These are phyloP conservation scores for Tuber brumale DNA, from an alignment of 495 filamentous ascomycete species.

Conservation along the genomic window DNA sequence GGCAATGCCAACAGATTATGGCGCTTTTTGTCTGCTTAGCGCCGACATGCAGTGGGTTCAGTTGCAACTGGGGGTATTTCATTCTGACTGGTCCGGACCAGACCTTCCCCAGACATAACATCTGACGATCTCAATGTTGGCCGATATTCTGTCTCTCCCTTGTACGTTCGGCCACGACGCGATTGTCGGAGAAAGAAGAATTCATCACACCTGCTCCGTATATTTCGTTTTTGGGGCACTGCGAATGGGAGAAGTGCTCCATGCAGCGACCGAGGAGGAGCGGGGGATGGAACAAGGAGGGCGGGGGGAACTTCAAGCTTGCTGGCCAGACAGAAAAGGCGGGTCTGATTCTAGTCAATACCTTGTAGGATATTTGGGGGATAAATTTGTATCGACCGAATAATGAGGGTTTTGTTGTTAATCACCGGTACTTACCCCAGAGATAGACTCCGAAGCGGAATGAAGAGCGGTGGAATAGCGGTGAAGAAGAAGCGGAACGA, in stretches of 20 bases:
- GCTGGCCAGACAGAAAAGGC: too few relatives aligned
- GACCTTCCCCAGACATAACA: slow-evolving; percentile 4
- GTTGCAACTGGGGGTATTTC: too few relatives aligned
- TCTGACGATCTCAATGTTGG: slow-evolving; percentile 18
- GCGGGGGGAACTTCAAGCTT: too few relatives aligned
- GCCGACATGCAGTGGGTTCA: not conserved
- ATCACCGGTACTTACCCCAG: too few relatives aligned
- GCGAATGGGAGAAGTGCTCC: not conserved
- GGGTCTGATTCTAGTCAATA: too few relatives aligned
- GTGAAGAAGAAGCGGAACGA: too few relatives aligned
- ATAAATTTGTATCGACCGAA: too few relatives aligned
- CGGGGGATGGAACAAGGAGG: not conserved
- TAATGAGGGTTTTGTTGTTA: too few relatives aligned
- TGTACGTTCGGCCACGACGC: not conserved
- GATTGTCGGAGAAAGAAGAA: not conserved
- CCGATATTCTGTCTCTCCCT: slow-evolving; percentile 13
- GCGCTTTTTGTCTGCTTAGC: slow-evolving; percentile 15
- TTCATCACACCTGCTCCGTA: not conserved
- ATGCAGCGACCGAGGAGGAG: not conserved
- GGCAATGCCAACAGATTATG: slow-evolving; percentile 29
- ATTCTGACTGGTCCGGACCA: too few relatives aligned
- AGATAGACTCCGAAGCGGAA: too few relatives aligned
- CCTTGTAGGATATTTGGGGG: too few relatives aligned
- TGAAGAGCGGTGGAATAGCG: too few relatives aligned
- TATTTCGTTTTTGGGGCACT: not conserved